Evolutionary conservation across 2,329 filamentous ascomycete genomes (phyloP).

Genomic region (Aureobasidium sp.): DNA sequence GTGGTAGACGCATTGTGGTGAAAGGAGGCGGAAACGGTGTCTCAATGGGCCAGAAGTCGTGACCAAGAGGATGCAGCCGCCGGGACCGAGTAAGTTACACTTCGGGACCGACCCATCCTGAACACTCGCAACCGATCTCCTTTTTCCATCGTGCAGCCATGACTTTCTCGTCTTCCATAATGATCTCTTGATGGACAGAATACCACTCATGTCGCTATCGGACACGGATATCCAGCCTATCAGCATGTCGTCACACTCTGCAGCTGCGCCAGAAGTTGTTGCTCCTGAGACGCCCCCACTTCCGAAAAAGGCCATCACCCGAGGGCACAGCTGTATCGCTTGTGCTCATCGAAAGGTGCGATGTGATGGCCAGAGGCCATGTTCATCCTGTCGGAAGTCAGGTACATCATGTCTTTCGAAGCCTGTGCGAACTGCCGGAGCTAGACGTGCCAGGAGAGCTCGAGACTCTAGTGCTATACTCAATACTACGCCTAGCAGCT

Average conservation of each 20-base stretch:
- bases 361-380: conserved; percentile 30
- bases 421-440: conserved; percentile 29
- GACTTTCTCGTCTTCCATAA: background rate
- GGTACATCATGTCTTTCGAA: conserved; percentile 35
- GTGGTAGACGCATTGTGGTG: no score
- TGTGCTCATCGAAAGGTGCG: conserved; percentile 32
- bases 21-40: no score
- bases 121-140: background rate
- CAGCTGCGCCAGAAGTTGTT: background rate
- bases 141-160: background rate
- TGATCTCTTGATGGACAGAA: background rate
- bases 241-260: background rate
- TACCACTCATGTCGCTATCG: background rate
- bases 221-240: background rate
- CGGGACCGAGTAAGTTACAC: background rate
- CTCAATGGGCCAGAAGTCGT: no score
- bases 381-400: conserved; percentile 27
- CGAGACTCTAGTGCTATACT: background rate
- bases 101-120: background rate
- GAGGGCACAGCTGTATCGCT: conserved; percentile 21
- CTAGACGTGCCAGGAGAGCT: conserved; percentile 27
- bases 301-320: background rate
- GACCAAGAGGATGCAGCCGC: no score
- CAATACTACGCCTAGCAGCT: background rate
- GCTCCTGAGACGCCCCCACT: background rate